Percentiles rank a stretch among this genome's conserved stretches.
phyloP scores from a whole-genome alignment of 805 yeast genomes.

The Saccharomycopsis sp. region DNA sequence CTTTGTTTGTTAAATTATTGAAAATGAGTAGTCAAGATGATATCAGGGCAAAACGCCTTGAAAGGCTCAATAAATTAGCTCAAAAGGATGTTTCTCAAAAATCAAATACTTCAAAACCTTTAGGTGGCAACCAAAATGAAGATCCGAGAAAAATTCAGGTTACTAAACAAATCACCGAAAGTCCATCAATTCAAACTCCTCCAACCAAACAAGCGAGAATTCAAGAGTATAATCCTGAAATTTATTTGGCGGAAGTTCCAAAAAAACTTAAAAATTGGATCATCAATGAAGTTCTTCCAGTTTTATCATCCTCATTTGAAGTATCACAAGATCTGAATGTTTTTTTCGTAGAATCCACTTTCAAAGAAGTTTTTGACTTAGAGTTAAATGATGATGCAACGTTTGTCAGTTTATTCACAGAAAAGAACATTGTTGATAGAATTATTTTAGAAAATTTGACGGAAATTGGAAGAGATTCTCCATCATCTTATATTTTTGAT shows the following conservation, averaged over 20 bases:
- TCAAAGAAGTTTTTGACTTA: not conserved
- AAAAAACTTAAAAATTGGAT: constrained; percentile 7
- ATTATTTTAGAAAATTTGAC: constrained; percentile 45
- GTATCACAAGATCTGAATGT: not conserved
- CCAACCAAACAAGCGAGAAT: not conserved
- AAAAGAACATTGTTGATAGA: constrained; percentile 30
- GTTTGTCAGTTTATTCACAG: constrained; percentile 1
- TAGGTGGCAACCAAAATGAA: not conserved
- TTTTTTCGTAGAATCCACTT: constrained; percentile 4
- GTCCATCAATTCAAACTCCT: not conserved
- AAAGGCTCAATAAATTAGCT: constrained; percentile 29
- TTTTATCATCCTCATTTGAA: constrained; percentile 6
- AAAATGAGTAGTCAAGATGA: constrained; percentile 21
- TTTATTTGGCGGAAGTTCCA: not conserved
- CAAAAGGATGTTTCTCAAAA: not conserved
- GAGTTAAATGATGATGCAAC: not conserved
- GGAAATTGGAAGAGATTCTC: constrained; percentile 38
- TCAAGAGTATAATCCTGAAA: not conserved
- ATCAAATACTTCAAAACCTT: not conserved
- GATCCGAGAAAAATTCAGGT: not conserved
- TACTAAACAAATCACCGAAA: not conserved
- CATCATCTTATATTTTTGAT: constrained; percentile 37
- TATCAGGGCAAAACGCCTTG: constrained; percentile 43
- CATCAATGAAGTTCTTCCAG: not conserved
- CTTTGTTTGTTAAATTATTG: too few species aligned